A percentile compares a stretch with the other conserved stretches of the same genome.
These are phyloP conservation scores for Aspergillus affinis DNA, from an alignment of 495 filamentous ascomycete species.

Conservation along the genomic window DNA sequence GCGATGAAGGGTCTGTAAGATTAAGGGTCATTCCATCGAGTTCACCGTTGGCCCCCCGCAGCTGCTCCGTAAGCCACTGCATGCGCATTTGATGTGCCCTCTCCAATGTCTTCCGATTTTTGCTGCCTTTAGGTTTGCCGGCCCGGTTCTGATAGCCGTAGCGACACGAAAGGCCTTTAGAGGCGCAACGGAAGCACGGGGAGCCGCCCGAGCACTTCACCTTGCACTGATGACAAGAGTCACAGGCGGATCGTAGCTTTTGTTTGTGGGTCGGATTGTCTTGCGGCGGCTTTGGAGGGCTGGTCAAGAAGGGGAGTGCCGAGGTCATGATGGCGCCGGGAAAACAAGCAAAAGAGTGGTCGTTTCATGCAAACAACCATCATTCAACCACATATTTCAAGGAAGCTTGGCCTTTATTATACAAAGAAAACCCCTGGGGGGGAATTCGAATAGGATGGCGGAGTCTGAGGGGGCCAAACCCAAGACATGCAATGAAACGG, in stretches of 20 bases:
- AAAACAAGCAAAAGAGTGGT: not conserved
- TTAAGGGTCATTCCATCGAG: not conserved
- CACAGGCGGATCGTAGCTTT: slow-evolving; percentile 1
- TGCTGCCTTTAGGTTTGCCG: not conserved
- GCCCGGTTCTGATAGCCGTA: not conserved
- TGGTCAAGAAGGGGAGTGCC: not conserved
- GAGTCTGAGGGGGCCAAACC: not conserved
- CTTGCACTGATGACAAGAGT: not conserved
- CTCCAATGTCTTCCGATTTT: not conserved
- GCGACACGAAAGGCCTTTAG: not conserved
- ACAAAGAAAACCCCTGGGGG: not conserved
- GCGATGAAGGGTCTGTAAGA: not conserved
- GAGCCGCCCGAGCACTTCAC: not conserved
- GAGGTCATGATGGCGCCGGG: not conserved
- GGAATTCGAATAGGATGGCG: not conserved
- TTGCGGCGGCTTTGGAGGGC: not conserved
- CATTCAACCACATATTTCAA: not conserved
- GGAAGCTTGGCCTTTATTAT: not conserved
- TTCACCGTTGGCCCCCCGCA: not conserved
- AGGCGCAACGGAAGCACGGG: not conserved
- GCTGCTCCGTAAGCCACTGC: not conserved
- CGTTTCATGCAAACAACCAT: not conserved
- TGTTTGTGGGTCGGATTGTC: not conserved
- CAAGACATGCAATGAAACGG: not conserved
- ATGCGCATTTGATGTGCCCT: not conserved